Base-by-base conservation (phyloP, 2,329 filamentous ascomycete genomes). In the Xylogone sp. region DNA sequence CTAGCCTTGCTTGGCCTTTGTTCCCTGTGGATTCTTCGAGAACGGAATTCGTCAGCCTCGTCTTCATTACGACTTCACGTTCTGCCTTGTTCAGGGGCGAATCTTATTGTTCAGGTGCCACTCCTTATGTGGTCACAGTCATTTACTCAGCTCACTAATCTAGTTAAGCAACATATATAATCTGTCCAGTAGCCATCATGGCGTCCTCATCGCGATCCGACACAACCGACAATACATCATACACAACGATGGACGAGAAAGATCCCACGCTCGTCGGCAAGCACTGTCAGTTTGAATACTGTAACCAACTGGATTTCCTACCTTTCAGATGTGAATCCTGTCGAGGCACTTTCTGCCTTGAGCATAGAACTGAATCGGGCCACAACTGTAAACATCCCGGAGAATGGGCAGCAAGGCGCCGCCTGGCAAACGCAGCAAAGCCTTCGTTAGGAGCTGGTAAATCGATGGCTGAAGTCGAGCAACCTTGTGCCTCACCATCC, bases 321-420 rank as follows among this genome's bases (percentile, higher is more conserved):
- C 94, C 94, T 3, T 97, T 97, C 71, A 81, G 84, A 65, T 99
- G 94, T 74, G 89, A 95, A 68, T 94, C 88, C 60, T 99, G 94
- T 73, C 81, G 69, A 57, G 81, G 82, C 53, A 93, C 87, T 16
- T 99, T 85, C 75, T 99, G 95, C 69, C 87, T 96, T 59, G 93
- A 97, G 67, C 94, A 99, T 76, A 88, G 93, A 50, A 87, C 84
- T 63, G 93, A 97, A 74, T 81, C 83, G 19, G 75, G 89, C 0
- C 95, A 99, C 73, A 81, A 83, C 65, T 87, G 83, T 69, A 61
- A 72, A 48, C 75, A 81, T 47, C 74, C 71, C 2, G 83, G 83
- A 55, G 82, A 81, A 50, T 86, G 83, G 83, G 82, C 83, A 16
- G 74, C 75, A 63, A 76, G 79, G 21, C 73, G 73, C 56, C 77